Conservation (phyloP, 345 rosid species). For the Dovyalis caffra region DNA sequence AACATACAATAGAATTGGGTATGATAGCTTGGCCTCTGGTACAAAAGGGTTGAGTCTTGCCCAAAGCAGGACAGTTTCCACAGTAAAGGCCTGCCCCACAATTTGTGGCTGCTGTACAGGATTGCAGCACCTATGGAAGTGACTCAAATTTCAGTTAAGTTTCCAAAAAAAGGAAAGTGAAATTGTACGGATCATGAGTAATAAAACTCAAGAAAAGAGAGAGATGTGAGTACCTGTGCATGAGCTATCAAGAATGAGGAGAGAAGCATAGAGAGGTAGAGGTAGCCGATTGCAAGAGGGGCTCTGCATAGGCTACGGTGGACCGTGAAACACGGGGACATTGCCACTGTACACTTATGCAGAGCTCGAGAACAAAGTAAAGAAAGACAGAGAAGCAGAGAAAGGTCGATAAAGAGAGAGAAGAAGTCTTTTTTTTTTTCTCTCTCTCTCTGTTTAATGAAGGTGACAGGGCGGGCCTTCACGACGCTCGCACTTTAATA, state of each 20-base stretch:
- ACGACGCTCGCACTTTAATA: background rate
- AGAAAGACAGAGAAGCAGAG: conserved; percentile 19
- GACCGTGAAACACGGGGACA: conserved; percentile 51
- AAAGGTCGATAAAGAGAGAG: conserved; percentile 1
- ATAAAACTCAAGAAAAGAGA: background rate
- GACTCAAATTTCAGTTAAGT: conserved; percentile 25
- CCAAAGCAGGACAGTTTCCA: conserved; percentile 80
- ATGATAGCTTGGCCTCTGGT: conserved; percentile 81
- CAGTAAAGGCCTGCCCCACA: conserved; percentile 80
- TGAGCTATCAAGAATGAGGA: conserved; percentile 24
- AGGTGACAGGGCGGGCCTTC: conserved; percentile 19
- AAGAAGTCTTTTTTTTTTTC: background rate
- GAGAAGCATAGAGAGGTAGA: conserved; percentile 34
- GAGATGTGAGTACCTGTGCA: conserved; percentile 45
- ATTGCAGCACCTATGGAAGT: conserved; percentile 55
- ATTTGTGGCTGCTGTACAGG: conserved; percentile 61
- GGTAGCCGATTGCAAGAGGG: conserved; percentile 26
- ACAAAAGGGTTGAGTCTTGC: conserved; percentile 70
- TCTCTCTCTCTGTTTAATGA: conserved; percentile 27
- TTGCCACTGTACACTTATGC: conserved; percentile 36
- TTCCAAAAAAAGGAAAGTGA: conserved; percentile 5
- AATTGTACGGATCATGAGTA: conserved; percentile 24
- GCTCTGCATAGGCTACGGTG: conserved; percentile 49
- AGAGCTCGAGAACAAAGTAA: conserved; percentile 37
- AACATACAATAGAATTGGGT: conserved; percentile 71